These are phyloP conservation scores for Penicillium digitatum DNA, from an alignment of 2,329 filamentous ascomycete species.

Conservation along the genomic window DNA sequence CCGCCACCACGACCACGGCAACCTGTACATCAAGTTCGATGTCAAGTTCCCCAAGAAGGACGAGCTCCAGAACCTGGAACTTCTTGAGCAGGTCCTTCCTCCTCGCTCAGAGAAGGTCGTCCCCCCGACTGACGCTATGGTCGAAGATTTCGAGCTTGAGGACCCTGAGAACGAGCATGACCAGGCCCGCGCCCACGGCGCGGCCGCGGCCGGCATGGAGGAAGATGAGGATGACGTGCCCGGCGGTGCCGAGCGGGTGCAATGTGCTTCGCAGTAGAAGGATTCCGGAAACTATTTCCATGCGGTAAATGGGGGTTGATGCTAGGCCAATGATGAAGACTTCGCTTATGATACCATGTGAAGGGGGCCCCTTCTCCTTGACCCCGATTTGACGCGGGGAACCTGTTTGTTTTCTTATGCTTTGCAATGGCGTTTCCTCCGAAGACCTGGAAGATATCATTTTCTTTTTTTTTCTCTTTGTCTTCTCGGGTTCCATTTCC, in stretches of 20 bases:
- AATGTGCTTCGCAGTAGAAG: constrained; percentile 51
- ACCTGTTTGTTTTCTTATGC: constrained; percentile 26
- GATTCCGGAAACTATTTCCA: constrained; percentile 3
- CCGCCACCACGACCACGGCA: constrained; percentile 91
- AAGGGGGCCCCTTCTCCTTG: constrained; percentile 17
- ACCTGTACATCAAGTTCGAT: constrained; percentile 95
- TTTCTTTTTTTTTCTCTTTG: constrained; percentile 10
- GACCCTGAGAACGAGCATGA: constrained; percentile 69
- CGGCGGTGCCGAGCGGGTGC: constrained; percentile 48
- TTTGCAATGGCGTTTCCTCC: constrained; percentile 37
- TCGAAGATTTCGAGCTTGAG: constrained; percentile 82
- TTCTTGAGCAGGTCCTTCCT: constrained; percentile 81
- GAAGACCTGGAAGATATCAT: constrained; percentile 32
- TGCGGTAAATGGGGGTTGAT: constrained; percentile 17
- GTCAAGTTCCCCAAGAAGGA: constrained; percentile 91
- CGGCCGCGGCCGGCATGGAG: constrained; percentile 56
- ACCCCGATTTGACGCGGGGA: constrained; percentile 20
- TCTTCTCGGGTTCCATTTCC: constrained; percentile 15
- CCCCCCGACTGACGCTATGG: constrained; percentile 81
- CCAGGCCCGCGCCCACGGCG: constrained; percentile 65
- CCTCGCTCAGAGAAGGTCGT: constrained; percentile 60
- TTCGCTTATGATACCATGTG: constrained; percentile 39
- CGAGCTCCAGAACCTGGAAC: constrained; percentile 65
- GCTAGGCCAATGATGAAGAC: constrained; percentile 28
- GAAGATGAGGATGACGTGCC: constrained; percentile 64